phyloP scores from a whole-genome alignment of 371 early-diverging fungal species.

The Mucor indicus region DNA sequence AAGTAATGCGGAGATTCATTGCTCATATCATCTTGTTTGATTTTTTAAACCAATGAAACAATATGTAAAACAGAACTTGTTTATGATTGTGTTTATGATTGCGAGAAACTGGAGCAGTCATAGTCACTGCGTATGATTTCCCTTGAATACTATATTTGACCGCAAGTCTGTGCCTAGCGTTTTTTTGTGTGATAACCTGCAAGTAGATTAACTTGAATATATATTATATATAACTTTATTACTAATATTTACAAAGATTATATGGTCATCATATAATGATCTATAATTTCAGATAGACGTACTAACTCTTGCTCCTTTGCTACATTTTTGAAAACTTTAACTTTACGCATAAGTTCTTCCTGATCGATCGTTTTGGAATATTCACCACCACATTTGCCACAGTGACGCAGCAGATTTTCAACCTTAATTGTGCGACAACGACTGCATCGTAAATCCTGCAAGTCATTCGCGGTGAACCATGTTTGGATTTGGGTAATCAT shows the following conservation, averaged over 20 bases:
- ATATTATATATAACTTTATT: too few species aligned
- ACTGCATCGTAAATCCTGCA: slow-evolving; percentile 82
- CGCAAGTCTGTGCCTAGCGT: too few species aligned
- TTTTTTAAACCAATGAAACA: too few species aligned
- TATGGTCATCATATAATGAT: slow-evolving; percentile 36
- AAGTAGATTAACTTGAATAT: too few species aligned
- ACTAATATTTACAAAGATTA: slow-evolving; percentile 2
- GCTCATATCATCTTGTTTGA: too few species aligned
- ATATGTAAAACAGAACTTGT: too few species aligned
- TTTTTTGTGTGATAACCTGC: too few species aligned
- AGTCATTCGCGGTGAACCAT: slow-evolving; percentile 67
- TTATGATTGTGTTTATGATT: too few species aligned
- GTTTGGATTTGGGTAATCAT: slow-evolving; percentile 69
- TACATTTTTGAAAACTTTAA: slow-evolving; percentile 64
- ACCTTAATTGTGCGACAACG: slow-evolving; percentile 79
- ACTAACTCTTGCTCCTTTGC: slow-evolving; percentile 58
- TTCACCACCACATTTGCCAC: slow-evolving; percentile 57
- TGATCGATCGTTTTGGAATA: slow-evolving; percentile 50
- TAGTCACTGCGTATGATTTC: too few species aligned
- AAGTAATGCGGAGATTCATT: too few species aligned
- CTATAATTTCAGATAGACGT: slow-evolving; percentile 55
- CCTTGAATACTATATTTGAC: too few species aligned
- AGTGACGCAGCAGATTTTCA: slow-evolving; percentile 66
- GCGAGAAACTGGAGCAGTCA: too few species aligned
- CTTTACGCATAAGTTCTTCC: slow-evolving; percentile 44